Evolutionary conservation across 1,284 basidiomycete species (phyloP).

Genomic region (Agroathelia rolfsii): DNA sequence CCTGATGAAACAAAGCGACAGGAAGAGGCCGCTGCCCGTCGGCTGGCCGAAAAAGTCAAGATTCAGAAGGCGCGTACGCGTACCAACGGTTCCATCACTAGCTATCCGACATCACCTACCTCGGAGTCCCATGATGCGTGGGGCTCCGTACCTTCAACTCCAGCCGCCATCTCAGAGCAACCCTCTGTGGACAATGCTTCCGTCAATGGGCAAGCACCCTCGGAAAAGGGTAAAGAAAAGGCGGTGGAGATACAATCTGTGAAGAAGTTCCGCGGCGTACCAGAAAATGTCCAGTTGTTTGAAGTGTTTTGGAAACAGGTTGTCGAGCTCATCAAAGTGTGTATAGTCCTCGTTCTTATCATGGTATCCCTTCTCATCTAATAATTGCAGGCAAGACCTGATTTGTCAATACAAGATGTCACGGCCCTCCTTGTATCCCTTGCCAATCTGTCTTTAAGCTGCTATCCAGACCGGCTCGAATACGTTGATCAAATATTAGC

Average conservation of each 20-base stretch:
- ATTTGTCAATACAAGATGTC: constrained; percentile 90
- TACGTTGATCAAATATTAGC: constrained; percentile 91
- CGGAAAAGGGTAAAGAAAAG: constrained; percentile 47
- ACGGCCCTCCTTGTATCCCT: constrained; percentile 90
- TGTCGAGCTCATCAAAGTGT: constrained; percentile 90
- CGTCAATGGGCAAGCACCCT: no score
- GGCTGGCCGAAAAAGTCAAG: constrained; percentile 80
- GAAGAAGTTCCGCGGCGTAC: constrained; percentile 85
- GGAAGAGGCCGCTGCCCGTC: constrained; percentile 81
- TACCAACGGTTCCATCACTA: constrained; percentile 32
- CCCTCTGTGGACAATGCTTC: no score
- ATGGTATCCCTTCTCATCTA: no score
- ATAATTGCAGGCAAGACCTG: constrained; percentile 76
- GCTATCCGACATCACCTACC: constrained; percentile 22
- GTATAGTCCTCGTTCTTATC: constrained; percentile 13
- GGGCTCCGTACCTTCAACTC: no score
- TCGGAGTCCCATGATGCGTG: constrained; percentile 27
- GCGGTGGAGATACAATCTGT: constrained; percentile 38
- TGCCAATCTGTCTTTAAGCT: constrained; percentile 86
- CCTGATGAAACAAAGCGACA: constrained; percentile 85
- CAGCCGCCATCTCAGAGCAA: constrained; percentile 2
- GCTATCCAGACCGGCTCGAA: constrained; percentile 90
- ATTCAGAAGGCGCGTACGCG: constrained; percentile 52
- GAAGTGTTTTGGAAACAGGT: constrained; percentile 98
- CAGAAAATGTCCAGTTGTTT: constrained; percentile 85